Percentiles rank a stretch among this genome's conserved stretches.
phyloP scores from a whole-genome alignment of 208 protist genomes.

The Trichomonas vaginalis region DNA sequence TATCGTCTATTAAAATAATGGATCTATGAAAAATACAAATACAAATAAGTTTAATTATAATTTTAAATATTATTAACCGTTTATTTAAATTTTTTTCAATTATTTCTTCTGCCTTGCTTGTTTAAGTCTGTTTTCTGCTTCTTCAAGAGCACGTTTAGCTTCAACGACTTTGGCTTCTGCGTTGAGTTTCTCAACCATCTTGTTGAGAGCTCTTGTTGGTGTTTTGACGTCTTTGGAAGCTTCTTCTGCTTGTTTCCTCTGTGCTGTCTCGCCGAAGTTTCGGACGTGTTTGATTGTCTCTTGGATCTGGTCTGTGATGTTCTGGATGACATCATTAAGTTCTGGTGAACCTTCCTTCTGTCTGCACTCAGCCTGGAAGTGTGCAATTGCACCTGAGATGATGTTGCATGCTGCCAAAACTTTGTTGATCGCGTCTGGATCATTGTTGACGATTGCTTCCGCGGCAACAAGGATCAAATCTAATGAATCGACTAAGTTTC shows the following conservation, averaged over 20 bases:
- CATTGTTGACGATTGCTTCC: not conserved
- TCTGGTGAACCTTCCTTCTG: not conserved
- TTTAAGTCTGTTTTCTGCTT: not conserved
- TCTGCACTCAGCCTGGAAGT: not conserved
- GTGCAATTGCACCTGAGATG: not conserved
- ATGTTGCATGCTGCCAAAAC: not conserved
- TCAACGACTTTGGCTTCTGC: constrained; percentile 6
- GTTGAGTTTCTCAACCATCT: not conserved
- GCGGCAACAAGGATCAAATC: not conserved
- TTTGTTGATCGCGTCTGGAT: not conserved
- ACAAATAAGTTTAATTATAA: too few species aligned
- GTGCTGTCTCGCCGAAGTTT: not conserved
- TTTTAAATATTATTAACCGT: too few species aligned
- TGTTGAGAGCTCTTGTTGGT: not conserved
- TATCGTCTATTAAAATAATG: too few species aligned
- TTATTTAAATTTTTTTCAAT: too few species aligned
- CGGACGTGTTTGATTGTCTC: not conserved
- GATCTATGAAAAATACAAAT: too few species aligned
- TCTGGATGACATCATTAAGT: not conserved
- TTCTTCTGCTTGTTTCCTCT: not conserved
- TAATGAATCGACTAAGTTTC: not conserved
- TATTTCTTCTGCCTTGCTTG: not conserved
- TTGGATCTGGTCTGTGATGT: not conserved
- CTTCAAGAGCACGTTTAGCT: not conserved
- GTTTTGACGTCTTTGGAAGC: not conserved